Percentiles rank a stretch among this genome's conserved stretches.
phyloP scores from a whole-genome alignment of 1,284 basidiomycete species.

The Vanrija sp. region DNA sequence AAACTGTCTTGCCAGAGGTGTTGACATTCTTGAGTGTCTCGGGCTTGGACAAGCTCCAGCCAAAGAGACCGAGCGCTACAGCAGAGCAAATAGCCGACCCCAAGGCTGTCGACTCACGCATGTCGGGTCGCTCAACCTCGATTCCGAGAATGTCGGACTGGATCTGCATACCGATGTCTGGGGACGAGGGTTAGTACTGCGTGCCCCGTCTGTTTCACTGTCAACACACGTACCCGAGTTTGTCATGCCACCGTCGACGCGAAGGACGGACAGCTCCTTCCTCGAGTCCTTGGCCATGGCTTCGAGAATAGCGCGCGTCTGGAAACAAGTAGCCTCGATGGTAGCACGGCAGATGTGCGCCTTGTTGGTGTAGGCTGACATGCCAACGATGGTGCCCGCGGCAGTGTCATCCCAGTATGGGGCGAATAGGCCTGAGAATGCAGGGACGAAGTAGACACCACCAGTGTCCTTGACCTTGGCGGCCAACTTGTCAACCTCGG shows the following conservation, averaged over 20 bases:
- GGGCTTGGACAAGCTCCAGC: constrained; percentile 87
- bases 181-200: neutral
- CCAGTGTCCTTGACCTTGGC: constrained; percentile 73
- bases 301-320: constrained; percentile 90
- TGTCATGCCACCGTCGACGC: constrained; percentile 92
- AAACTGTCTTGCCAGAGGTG: constrained; percentile 70
- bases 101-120: constrained; percentile 95
- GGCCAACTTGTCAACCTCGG: constrained; percentile 82
- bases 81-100: constrained; percentile 97
- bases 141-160: constrained; percentile 92
- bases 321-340: constrained; percentile 70
- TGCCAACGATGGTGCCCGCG: constrained; percentile 47
- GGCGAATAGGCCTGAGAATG: constrained; percentile 86
- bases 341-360: constrained; percentile 91
- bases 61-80: constrained; percentile 79
- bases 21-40: constrained; percentile 86
- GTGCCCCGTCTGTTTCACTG: neutral
- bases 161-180: constrained; percentile 75
- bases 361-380: constrained; percentile 89
- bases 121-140: constrained; percentile 83
- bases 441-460: constrained; percentile 97
- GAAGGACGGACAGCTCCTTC: constrained; percentile 70
- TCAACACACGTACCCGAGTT: constrained; percentile 51
- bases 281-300: constrained; percentile 58
- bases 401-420: constrained; percentile 54